Evolutionary conservation across 2,329 filamentous ascomycete genomes (phyloP).

Genomic region (Nannizzia gypsea): DNA sequence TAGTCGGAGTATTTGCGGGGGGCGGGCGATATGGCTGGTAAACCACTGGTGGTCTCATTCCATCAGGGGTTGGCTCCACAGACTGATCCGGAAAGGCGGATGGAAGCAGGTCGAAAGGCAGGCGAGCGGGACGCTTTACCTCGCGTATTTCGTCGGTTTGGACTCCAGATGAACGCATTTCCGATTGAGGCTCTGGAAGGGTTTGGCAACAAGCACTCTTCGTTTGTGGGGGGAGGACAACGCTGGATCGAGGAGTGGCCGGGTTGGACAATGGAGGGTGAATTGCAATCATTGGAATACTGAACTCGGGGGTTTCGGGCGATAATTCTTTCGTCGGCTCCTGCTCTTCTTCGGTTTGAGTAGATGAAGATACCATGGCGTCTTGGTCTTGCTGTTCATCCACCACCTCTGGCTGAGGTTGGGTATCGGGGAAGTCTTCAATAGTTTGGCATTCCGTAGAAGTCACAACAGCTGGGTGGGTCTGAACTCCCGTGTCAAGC

Average conservation of each 20-base stretch:
- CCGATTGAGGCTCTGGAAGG: slow-evolving; percentile 38
- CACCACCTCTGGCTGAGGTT: neutral
- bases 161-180: slow-evolving; percentile 47
- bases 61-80: slow-evolving; percentile 14
- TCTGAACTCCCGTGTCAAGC: slow-evolving; percentile 25
- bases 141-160: slow-evolving; percentile 89
- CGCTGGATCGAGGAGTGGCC: slow-evolving; percentile 60
- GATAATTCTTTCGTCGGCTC: neutral
- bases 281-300: slow-evolving; percentile 77
- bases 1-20: neutral
- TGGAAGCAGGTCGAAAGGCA: slow-evolving; percentile 68
- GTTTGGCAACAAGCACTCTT: slow-evolving; percentile 81
- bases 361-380: slow-evolving; percentile 12
- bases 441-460: slow-evolving; percentile 35
- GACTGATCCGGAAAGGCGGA: slow-evolving; percentile 55
- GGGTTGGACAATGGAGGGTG: slow-evolving; percentile 78
- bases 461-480: slow-evolving; percentile 25
- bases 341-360: slow-evolving; percentile 26
- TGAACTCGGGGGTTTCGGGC: neutral
- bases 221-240: slow-evolving; percentile 64
- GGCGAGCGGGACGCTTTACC: slow-evolving; percentile 60
- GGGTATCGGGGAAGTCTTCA: slow-evolving; percentile 16
- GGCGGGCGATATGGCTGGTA: neutral
- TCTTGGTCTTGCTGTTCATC: neutral
- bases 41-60: neutral